Evolutionary conservation across 2,329 filamentous ascomycete genomes (phyloP).

Genomic region (Monosporascus sp.): DNA sequence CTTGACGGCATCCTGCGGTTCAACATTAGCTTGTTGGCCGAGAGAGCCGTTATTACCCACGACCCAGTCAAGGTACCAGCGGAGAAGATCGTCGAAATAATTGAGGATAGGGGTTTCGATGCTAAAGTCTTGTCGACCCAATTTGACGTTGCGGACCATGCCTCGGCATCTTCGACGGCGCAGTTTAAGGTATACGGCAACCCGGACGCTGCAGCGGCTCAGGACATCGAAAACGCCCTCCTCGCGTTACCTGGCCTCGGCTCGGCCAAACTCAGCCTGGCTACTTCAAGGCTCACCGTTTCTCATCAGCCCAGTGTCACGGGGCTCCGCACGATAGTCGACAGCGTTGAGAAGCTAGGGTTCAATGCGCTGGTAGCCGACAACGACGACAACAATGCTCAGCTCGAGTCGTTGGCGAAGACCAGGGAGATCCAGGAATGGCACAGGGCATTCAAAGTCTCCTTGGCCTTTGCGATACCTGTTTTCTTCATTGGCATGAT

Average conservation of each 20-base stretch:
- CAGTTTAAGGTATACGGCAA: conserved; percentile 83
- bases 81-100: conserved; percentile 72
- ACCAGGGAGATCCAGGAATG: conserved; percentile 95
- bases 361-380: conserved; percentile 88
- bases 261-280: conserved; percentile 67
- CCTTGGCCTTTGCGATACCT: conserved; percentile 75
- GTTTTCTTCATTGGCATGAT: conserved; percentile 93
- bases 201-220: conserved; percentile 65
- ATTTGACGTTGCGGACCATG: conserved; percentile 49
- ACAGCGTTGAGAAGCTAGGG: conserved; percentile 72
- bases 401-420: conserved; percentile 92
- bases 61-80: conserved; percentile 65
- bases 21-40: conserved; percentile 90
- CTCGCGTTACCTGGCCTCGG: conserved; percentile 63
- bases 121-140: conserved; percentile 76
- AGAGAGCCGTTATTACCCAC: conserved; percentile 84
- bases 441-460: conserved; percentile 74
- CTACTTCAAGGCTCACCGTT: conserved; percentile 69
- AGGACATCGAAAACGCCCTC: conserved; percentile 64
- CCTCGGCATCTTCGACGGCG: conserved; percentile 54
- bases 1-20: conserved; percentile 78
- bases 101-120: conserved; percentile 88
- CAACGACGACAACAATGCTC: conserved; percentile 91
- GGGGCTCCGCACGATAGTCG: conserved; percentile 78
- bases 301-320: conserved; percentile 65